Evolutionary conservation across 768 basidiomycete genomes (phyloP), one percentile per base, ranked within the genome.

Genomic region (Stropharia rugosoannulata): DNA sequence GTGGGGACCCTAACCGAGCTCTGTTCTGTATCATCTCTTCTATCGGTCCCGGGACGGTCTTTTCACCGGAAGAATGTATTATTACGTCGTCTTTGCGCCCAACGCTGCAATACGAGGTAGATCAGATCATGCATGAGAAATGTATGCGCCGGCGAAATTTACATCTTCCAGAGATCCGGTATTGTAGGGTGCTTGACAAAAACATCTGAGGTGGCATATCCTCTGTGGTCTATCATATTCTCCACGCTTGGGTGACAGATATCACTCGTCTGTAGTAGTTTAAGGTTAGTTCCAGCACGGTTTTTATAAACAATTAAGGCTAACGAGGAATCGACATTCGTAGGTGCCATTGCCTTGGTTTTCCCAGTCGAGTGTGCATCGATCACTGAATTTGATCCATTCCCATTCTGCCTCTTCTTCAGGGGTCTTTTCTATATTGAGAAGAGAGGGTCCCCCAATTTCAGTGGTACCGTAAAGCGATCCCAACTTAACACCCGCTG

Each of bases 121-220:
- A 16, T 22, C 22, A 15, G 32, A 39, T 5, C 19, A 25, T 29
- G 19, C 42, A 38, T 15, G 35, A 5, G 5, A 38, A 44, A 27
- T 18, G 9, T 19, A 44, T 36, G 44, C 4, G 1, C n/a, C 5
- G 6, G 22, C 29, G 38, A 5, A 7, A 62, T 69, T 7, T 54
- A 79, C 77, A 79, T 64, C 63, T 70, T 78, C 68, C 74, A 82
- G 5, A 77, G 57, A 25, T 71, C 62, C 9, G 67, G 52, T 16
- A 75, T 73, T 15, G 70, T 75, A 0, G 80, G 77, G 57, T 82
- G 80, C n/a, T 64, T 68, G 40, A 70, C 55, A 55, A 76, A 78
- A 2, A 78, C 63, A 62, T 80, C 80, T 1, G 71, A 72, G 9
- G 74, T 77, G 1, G 71, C 72, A 45, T 79, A 80, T 12, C 79